Evolutionary conservation across 441 rosid genomes (phyloP).

Genomic region (Pelargonium fulgidum): DNA sequence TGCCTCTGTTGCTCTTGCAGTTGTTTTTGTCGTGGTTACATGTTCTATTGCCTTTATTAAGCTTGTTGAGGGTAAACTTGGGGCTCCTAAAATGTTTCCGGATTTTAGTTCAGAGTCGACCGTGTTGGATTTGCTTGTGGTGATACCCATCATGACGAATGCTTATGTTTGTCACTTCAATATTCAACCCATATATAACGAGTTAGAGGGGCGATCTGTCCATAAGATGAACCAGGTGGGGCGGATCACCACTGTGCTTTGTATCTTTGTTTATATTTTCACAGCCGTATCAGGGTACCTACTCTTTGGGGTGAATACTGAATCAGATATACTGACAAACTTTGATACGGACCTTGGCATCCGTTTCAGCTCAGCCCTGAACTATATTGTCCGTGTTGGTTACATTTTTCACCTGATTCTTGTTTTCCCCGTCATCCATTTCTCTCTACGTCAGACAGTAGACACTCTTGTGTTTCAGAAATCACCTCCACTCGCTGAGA

Average conservation of each 20-base stretch:
- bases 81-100: conserved; percentile 62
- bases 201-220: conserved; percentile 63
- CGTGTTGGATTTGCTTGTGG: conserved; percentile 78
- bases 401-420: conserved; percentile 83
- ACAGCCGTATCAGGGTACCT: conserved; percentile 86
- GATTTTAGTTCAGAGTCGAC: conserved; percentile 62
- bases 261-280: conserved; percentile 53
- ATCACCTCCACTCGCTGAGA: conserved; percentile 60
- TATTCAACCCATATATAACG: conserved; percentile 86
- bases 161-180: conserved; percentile 91
- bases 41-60: conserved; percentile 55
- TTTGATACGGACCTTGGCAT: conserved; percentile 77
- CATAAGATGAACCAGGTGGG: conserved; percentile 80
- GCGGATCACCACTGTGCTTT: conserved; percentile 63
- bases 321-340: conserved; percentile 72
- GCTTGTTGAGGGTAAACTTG: conserved; percentile 67
- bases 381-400: conserved; percentile 74
- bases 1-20: conserved; percentile 88
- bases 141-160: conserved; percentile 76
- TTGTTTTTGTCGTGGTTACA: conserved; percentile 78
- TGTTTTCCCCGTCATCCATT: conserved; percentile 91
- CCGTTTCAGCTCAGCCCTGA: conserved; percentile 65
- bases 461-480: conserved; percentile 57
- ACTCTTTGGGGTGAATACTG: conserved; percentile 75
- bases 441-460: conserved; percentile 75